These are phyloP conservation scores for Inosperma sp. DNA, from an alignment of 768 basidiomycete species.

Conservation along the genomic window DNA sequence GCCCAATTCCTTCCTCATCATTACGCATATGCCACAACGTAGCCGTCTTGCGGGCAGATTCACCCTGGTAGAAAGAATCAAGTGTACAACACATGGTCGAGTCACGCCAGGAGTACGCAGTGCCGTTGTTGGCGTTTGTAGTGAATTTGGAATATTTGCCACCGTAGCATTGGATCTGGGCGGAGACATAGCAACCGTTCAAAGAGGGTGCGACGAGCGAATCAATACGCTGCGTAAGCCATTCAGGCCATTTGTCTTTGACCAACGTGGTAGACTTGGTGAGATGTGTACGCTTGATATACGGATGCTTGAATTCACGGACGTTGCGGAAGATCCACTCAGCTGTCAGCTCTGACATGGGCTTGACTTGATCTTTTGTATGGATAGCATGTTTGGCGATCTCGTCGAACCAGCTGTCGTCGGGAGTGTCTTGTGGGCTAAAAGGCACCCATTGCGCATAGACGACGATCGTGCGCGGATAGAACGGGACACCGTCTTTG, in stretches of 20 bases:
- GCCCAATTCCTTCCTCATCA: slow-evolving; percentile 9
- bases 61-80: slow-evolving; percentile 8
- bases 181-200: slow-evolving; percentile 7
- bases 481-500: slow-evolving; percentile 3
- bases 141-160: slow-evolving; percentile 10
- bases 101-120: slow-evolving; percentile 11
- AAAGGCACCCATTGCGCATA: slow-evolving; percentile 13
- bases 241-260: slow-evolving; percentile 10
- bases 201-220: background rate
- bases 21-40: background rate
- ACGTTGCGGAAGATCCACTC: slow-evolving; percentile 11
- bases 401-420: slow-evolving; percentile 9
- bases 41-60: background rate
- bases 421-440: background rate
- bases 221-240: slow-evolving; percentile 9
- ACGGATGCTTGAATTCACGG: slow-evolving; percentile 11
- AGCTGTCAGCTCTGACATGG: slow-evolving; percentile 12
- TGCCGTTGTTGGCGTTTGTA: slow-evolving; percentile 11
- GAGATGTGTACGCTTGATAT: slow-evolving; percentile 12
- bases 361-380: slow-evolving; percentile 1
- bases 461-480: slow-evolving; percentile 9
- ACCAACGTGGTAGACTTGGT: slow-evolving; percentile 9
- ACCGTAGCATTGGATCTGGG: slow-evolving; percentile 11
- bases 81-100: slow-evolving; percentile 10
- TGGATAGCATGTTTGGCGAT: slow-evolving; percentile 1